Percentiles rank a stretch among this genome's conserved stretches.
Conservation (phyloP, 345 rosid genomes). For the Hibiscus syriacus region DNA sequence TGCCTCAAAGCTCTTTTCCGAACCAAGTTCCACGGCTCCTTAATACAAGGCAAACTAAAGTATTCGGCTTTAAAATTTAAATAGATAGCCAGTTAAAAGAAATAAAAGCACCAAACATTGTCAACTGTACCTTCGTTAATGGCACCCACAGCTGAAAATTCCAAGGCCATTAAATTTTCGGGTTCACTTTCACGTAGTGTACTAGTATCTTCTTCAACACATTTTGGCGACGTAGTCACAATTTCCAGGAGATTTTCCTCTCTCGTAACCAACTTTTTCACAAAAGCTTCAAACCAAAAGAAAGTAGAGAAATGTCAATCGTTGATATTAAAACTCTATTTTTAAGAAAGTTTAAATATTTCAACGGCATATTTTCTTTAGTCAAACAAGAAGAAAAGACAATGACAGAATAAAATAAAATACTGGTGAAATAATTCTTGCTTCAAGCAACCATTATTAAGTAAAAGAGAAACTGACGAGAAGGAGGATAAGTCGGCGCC, state of each 20-base stretch:
- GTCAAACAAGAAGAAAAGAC: not conserved
- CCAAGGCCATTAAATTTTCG: slow-evolving; percentile 13
- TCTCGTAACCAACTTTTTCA: slow-evolving; percentile 38
- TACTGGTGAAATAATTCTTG: not conserved
- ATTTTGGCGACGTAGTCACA: slow-evolving; percentile 31
- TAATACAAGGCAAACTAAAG: no score
- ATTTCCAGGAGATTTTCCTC: slow-evolving; percentile 31
- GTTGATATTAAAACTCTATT: not conserved
- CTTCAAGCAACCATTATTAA: slow-evolving; percentile 7
- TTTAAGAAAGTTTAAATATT: not conserved
- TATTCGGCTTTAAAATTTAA: no score
- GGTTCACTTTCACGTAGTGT: slow-evolving; percentile 13
- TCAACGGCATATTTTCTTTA: not conserved
- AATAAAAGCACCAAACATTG: not conserved
- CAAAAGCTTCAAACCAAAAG: slow-evolving; percentile 40
- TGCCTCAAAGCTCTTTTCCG: not conserved
- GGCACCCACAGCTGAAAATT: slow-evolving; percentile 9
- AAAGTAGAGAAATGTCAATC: not conserved
- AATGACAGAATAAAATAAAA: not conserved
- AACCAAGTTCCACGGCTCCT: not conserved
- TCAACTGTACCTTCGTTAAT: slow-evolving; percentile 23
- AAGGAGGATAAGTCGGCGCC: slow-evolving; percentile 70
- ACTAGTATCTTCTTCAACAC: slow-evolving; percentile 20
- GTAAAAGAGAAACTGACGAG: slow-evolving; percentile 56
- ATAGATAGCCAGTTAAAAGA: not conserved